Conservation (phyloP, 2,329 filamentous ascomycete species). For the Neofusicoccum parvum region DNA sequence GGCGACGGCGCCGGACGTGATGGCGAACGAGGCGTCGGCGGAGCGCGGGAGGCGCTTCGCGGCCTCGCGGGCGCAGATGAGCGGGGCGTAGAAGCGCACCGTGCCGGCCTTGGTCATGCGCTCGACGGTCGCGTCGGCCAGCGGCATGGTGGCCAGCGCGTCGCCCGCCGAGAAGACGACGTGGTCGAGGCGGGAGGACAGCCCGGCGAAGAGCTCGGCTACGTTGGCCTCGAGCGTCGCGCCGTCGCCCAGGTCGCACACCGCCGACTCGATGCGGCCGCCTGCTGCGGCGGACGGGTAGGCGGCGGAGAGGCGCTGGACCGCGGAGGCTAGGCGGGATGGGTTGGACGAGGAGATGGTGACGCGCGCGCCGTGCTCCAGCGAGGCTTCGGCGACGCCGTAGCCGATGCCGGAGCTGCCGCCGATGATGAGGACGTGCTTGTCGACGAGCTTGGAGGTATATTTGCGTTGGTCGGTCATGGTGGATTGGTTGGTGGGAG, state of each 20-base stretch:
- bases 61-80: conserved; percentile 57
- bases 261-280: conserved; percentile 44
- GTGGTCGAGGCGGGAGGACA: conserved; percentile 51
- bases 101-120: conserved; percentile 46
- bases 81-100: conserved; percentile 54
- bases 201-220: conserved; percentile 43
- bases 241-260: conserved; percentile 52
- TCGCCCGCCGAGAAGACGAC: conserved; percentile 61
- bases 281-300: conserved; percentile 45
- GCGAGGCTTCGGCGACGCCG: conserved; percentile 59
- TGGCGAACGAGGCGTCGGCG: conserved; percentile 52
- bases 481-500: conserved; percentile 9
- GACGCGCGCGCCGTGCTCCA: conserved; percentile 60
- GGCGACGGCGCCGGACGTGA: conserved; percentile 58
- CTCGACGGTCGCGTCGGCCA: conserved; percentile 47
- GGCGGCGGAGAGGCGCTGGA: conserved; percentile 46
- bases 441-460: conserved; percentile 50
- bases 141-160: conserved; percentile 40
- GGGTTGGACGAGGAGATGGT: conserved; percentile 62
- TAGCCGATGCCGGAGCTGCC: conserved; percentile 66
- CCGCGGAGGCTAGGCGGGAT: conserved; percentile 50
- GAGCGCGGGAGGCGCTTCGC: conserved; percentile 47
- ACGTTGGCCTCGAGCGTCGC: conserved; percentile 53
- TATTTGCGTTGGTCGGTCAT: conserved; percentile 50
- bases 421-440: conserved; percentile 62